phyloP scores from a whole-genome alignment of 164 flowering plant species.

The Nelumbo lutea region DNA sequence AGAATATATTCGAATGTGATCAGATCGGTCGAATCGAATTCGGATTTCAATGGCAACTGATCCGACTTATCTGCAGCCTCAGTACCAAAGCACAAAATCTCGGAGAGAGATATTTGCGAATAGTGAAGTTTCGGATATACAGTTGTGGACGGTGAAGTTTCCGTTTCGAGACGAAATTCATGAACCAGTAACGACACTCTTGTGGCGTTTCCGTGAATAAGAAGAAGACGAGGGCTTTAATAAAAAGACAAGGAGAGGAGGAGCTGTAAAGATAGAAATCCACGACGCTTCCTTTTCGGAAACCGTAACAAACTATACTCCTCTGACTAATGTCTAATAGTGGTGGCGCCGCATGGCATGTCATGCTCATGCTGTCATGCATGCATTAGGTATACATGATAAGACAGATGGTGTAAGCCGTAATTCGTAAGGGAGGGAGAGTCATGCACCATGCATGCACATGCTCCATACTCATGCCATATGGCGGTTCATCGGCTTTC shows the following conservation, averaged over 20 bases:
- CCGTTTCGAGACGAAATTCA: too few relatives aligned
- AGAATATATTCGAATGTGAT: too few relatives aligned
- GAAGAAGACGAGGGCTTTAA: not conserved
- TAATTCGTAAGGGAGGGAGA: not conserved
- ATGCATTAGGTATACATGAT: not conserved
- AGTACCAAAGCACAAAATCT: too few relatives aligned
- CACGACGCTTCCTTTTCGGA: not conserved
- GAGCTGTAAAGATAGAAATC: not conserved
- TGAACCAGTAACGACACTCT: not conserved
- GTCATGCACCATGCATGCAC: slow-evolving; percentile 6
- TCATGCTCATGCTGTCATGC: not conserved
- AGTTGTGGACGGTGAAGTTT: too few relatives aligned
- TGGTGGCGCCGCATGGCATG: not conserved
- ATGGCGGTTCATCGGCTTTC: slow-evolving; percentile 8
- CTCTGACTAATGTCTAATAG: too few relatives aligned
- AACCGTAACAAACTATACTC: too few relatives aligned
- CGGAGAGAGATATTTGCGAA: too few relatives aligned
- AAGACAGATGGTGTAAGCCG: not conserved
- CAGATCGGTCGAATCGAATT: too few relatives aligned
- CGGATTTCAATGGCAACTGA: too few relatives aligned
- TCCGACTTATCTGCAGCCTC: too few relatives aligned
- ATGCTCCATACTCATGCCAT: not conserved
- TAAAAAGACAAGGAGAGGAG: not conserved
- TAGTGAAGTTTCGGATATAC: too few relatives aligned
- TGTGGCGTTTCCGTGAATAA: not conserved